These are phyloP conservation scores for Penstemon eatonii DNA, from an alignment of 257 asterid genomes.

Conservation along the genomic window DNA sequence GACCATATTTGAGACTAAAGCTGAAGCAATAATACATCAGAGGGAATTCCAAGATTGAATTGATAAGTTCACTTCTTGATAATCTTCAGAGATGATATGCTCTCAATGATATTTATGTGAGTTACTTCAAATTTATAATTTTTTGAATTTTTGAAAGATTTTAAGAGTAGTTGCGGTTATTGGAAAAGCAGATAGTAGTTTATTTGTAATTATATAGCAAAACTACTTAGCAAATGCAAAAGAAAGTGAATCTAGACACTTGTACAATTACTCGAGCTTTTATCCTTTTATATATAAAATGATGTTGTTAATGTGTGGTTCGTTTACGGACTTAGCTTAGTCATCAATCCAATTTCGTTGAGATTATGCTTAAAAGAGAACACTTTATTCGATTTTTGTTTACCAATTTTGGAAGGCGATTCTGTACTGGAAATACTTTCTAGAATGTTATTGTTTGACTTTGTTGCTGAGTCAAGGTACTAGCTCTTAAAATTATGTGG, in stretches of 20 bases:
- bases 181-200: slow-evolving; percentile 7
- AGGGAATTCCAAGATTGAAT: too few relatives aligned
- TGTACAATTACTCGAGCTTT: slow-evolving; percentile 1
- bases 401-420: not conserved
- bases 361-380: not conserved
- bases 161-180: slow-evolving; percentile 3
- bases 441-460: not conserved
- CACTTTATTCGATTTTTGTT: not conserved
- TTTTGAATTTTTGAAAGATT: not conserved
- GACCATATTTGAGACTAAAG: too few relatives aligned
- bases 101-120: slow-evolving; percentile 86
- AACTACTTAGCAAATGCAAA: not conserved
- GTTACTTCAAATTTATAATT: slow-evolving; percentile 24
- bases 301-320: not conserved
- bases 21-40: too few relatives aligned
- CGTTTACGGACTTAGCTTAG: not conserved
- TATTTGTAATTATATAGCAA: slow-evolving; percentile 1
- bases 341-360: slow-evolving; percentile 1
- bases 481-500: too few relatives aligned
- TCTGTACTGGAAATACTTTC: not conserved
- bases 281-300: not conserved
- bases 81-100: slow-evolving; percentile 79
- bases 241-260: slow-evolving; percentile 11
- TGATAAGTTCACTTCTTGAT: slow-evolving; percentile 44
- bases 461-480: not conserved